phyloP scores from a whole-genome alignment of 2,329 filamentous ascomycete genomes.

The Nemania sp. region DNA sequence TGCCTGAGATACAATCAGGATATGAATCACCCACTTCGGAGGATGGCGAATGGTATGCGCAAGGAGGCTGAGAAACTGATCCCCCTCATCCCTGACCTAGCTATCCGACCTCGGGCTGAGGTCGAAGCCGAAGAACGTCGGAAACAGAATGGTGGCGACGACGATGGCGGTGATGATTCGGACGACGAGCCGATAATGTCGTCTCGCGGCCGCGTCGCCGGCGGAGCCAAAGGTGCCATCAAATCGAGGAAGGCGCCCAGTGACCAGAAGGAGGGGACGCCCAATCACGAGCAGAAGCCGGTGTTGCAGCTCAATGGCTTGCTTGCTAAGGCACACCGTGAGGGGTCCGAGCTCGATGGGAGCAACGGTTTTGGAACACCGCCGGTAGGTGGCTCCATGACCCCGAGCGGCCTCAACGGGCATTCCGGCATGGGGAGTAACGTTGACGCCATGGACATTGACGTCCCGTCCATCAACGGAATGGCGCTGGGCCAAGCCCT shows the following conservation, averaged over 20 bases:
- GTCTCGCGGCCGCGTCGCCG: slow-evolving; percentile 87
- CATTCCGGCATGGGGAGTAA: slow-evolving; percentile 71
- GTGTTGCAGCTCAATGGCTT: slow-evolving; percentile 68
- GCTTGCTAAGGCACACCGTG: slow-evolving; percentile 60
- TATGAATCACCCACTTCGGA: slow-evolving; percentile 81
- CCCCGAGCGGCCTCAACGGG: slow-evolving; percentile 74
- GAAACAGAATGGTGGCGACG: slow-evolving; percentile 82
- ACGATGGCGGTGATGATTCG: slow-evolving; percentile 85
- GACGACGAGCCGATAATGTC: slow-evolving; percentile 99
- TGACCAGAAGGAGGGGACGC: slow-evolving; percentile 78
- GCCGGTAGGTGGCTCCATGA: slow-evolving; percentile 73
- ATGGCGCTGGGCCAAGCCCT: slow-evolving; percentile 67
- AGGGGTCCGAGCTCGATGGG: slow-evolving; percentile 82
- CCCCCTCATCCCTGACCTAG: slow-evolving; percentile 90
- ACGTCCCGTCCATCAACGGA: slow-evolving; percentile 72
- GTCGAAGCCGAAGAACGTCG: slow-evolving; percentile 87
- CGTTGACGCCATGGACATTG: slow-evolving; percentile 84
- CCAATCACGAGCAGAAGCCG: slow-evolving; percentile 75
- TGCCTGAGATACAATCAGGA: slow-evolving; percentile 95
- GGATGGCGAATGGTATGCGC: slow-evolving; percentile 94
- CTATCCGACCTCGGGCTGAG: slow-evolving; percentile 87
- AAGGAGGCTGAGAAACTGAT: slow-evolving; percentile 98
- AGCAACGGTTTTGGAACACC: slow-evolving; percentile 89
- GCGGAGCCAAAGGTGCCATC: slow-evolving; percentile 74
- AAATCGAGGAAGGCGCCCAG: slow-evolving; percentile 76